Conservation (phyloP, 2,329 filamentous ascomycete genomes). For the Talaromyces sp. region DNA sequence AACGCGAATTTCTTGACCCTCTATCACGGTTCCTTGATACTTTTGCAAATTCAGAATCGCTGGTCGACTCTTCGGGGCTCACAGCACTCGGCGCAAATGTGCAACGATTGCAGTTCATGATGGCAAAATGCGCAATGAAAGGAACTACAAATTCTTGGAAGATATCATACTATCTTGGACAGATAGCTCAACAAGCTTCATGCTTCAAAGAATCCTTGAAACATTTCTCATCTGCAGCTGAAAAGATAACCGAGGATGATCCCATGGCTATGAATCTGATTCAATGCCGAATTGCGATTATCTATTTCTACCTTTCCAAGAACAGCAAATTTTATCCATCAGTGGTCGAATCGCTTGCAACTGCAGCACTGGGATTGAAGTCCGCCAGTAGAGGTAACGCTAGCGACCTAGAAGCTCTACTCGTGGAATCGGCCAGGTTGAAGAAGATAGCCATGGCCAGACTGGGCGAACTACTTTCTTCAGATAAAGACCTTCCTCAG, state of each 20-base stretch:
- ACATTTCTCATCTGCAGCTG: conserved; percentile 32
- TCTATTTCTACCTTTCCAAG: conserved; percentile 34
- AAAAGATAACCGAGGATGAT: conserved; percentile 30
- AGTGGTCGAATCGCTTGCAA: conserved; percentile 27
- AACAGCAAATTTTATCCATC: conserved; percentile 23
- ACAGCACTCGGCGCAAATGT: conserved; percentile 35
- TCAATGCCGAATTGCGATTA: conserved; percentile 38
- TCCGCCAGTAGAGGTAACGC: conserved; percentile 38
- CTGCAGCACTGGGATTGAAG: conserved; percentile 34
- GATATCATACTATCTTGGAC: conserved; percentile 35
- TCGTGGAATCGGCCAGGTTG: conserved; percentile 42
- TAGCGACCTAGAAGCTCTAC: conserved; percentile 42
- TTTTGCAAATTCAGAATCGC: conserved; percentile 34
- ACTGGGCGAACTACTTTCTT: conserved; percentile 32
- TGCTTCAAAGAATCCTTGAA: conserved; percentile 39
- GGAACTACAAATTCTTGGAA: conserved; percentile 27
- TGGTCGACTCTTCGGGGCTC: conserved; percentile 38
- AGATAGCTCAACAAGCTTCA: conserved; percentile 40
- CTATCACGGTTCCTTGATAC: conserved; percentile 38
- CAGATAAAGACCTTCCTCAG: conserved; percentile 20
- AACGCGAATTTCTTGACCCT: conserved; percentile 43
- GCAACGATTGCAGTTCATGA: conserved; percentile 32
- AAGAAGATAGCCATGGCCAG: conserved; percentile 41
- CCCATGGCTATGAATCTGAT: conserved; percentile 36
- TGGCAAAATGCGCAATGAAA: conserved; percentile 29